Evolutionary conservation across 2,329 filamentous ascomycete species (phyloP), one percentile per base, ranked within the genome.

Genomic region (Daldinia sp.): DNA sequence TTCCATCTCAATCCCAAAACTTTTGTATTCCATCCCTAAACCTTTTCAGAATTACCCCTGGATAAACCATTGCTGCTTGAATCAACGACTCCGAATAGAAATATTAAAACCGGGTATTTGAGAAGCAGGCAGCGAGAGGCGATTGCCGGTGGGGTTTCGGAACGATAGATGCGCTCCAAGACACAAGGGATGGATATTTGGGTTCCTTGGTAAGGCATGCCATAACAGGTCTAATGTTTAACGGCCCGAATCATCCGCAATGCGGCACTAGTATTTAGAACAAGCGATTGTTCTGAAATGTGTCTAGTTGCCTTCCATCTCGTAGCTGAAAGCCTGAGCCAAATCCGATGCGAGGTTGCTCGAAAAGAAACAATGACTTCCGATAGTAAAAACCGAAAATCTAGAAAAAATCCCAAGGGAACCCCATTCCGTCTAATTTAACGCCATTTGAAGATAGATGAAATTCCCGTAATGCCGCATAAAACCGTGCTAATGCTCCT

Each of bases 1-100:
- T 75, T 67, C 73, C 71, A 56, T 68, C 62, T 71, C 73, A 34
- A 67, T 64, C 54, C 73, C 72, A 60, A 60, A 63, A 59, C 67
- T 72, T 75, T 73, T 74, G 68, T 67, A 70, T 43, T 51, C 73
- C 71, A 65, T 64, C 62, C 69, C 70, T 50, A 49, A 70, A 49
- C 60, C 68, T 62, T 70, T 66, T 65, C 64, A 47, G 61, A 29
- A 64, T 52, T 61, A 54, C 39, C 63, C 61, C 53, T 55, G 49
- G 56, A 58, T 51, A 48, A 64, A 67, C 59, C 64, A 11, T 59
- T 59, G 60, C 58, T 67, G 55, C 55, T 63, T 52, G 50, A 45
- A 52, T 61, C 64, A 61, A 54, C 61, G 61, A 70, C 70, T 69
- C 67, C 72, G 53, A 69, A 68, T 61, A 60, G 35, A 67, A 64